Evolutionary conservation across 2,329 filamentous ascomycete species (phyloP), one percentile per base, ranked within the genome.

Genomic region (Aspergillus novoparasiticus): DNA sequence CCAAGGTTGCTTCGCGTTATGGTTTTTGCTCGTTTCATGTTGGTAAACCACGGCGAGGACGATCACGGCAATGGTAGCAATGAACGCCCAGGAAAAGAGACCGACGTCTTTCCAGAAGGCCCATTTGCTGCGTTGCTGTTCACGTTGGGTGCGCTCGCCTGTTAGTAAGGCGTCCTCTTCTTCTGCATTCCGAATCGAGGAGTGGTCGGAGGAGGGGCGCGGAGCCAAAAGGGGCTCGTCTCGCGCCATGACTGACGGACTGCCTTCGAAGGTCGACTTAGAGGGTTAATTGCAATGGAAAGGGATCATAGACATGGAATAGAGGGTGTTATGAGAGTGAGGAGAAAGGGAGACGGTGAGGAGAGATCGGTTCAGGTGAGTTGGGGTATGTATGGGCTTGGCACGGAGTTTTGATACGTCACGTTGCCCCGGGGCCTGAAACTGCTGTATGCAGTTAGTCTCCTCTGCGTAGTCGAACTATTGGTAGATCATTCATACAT

Each of bases 21-120:
- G 74, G 61, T 67, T 72, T 46, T 76, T 70, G 12, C 82, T 84
- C 61, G 85, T 81, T 65, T 87, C 83, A 71, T 88, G 85, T 77
- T 97, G 92, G 73, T 92, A 91, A 19, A 91, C 79, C n/a, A 95
- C 90, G 4, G 91, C 91, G 23, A 97, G 84, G 36, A 96, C 81
- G 68, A 97, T 88, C 58, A 96, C 89, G 53, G 86, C 86, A 8
- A 89, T 87, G 0, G 93, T 97, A 21, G 93, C 93, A 28, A 94
- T 71, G 19, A 95, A 78, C 6, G 93, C 93, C 93, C 94, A 97
- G 56, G 86, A 79, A 74, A 97, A 94, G 66, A 96, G 81, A 28
- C 89, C 86, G 58, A 91, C 78, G 75, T 97, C 92, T 65, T 90
- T 87, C 87, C 87, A 90, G 73, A 85, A 84, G 61, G 86, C 76